Conservation (phyloP, 2,329 filamentous ascomycete species). For the Pseudogymnoascus verrucosus region DNA sequence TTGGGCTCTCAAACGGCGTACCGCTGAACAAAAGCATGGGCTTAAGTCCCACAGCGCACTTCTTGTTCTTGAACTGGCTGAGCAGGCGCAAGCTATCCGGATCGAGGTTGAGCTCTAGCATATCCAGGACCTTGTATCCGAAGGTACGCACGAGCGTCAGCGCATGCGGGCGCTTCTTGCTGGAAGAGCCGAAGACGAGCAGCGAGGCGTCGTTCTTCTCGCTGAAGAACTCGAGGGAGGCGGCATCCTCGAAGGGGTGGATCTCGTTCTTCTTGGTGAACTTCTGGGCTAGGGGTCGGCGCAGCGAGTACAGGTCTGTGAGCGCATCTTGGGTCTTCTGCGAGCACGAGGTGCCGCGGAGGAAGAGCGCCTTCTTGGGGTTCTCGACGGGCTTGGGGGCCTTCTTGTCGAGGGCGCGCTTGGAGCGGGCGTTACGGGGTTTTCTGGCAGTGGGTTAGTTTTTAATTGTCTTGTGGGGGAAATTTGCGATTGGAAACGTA, state of each 20-base stretch:
- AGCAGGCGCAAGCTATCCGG: conserved; percentile 62
- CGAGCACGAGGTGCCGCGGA: conserved; percentile 79
- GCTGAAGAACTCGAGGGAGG: conserved; percentile 87
- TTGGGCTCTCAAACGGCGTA: conserved; percentile 75
- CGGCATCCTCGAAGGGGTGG: conserved; percentile 85
- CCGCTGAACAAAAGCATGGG: conserved; percentile 90
- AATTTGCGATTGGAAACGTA: conserved; percentile 13
- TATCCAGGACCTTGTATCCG: conserved; percentile 81
- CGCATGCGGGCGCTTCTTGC: conserved; percentile 92
- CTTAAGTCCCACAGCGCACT: conserved; percentile 72
- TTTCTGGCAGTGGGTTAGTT: conserved; percentile 37
- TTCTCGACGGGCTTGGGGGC: conserved; percentile 86
- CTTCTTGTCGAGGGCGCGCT: conserved; percentile 87
- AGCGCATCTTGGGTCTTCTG: conserved; percentile 76
- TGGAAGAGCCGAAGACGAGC: conserved; percentile 74
- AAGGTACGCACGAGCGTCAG: conserved; percentile 79
- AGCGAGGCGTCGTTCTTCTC: conserved; percentile 92
- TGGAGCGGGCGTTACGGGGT: conserved; percentile 78
- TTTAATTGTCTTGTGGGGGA: conserved; percentile 8
- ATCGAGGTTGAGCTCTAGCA: conserved; percentile 85
- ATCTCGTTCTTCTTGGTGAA: conserved; percentile 97
- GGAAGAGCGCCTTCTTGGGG: conserved; percentile 80
- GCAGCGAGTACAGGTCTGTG: conserved; percentile 76
- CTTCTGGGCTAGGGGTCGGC: conserved; percentile 75
- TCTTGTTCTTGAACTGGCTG: conserved; percentile 67